Evolutionary conservation across 2,329 filamentous ascomycete genomes (phyloP).

Genomic region (Fusarium sp.): DNA sequence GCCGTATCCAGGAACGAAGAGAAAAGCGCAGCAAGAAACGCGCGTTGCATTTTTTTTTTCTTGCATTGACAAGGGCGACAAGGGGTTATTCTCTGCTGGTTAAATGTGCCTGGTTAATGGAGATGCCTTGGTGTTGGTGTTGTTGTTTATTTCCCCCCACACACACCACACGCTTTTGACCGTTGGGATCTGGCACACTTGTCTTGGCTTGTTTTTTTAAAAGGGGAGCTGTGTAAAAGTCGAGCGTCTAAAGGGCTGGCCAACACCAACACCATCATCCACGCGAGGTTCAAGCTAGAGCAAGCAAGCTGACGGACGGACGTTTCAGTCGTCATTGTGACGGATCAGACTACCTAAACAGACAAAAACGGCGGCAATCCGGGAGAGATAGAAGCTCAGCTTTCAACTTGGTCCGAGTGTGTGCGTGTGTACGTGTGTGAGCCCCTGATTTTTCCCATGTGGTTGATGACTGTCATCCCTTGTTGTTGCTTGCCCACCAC

Average conservation of each 20-base stretch:
- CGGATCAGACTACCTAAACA: background rate
- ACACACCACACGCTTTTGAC: constrained; percentile 6
- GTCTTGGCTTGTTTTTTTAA: constrained; percentile 11
- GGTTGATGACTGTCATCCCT: constrained; percentile 2
- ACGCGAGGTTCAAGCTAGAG: background rate
- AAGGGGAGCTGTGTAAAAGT: constrained; percentile 16
- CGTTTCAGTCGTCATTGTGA: constrained; percentile 7
- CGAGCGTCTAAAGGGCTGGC: background rate
- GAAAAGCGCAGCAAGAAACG: background rate
- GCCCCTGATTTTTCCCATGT: constrained; percentile 26
- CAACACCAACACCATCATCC: background rate
- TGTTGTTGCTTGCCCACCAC: constrained; percentile 9
- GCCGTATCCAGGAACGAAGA: constrained; percentile 20
- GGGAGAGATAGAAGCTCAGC: background rate
- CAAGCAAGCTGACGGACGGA: background rate
- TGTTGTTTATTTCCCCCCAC: constrained; percentile 7
- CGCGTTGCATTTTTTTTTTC: background rate
- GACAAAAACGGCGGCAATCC: background rate
- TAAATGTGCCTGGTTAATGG: background rate
- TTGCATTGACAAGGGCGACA: background rate
- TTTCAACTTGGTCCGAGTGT: background rate
- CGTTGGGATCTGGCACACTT: constrained; percentile 24
- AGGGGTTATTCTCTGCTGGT: background rate
- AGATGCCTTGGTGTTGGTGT: background rate
- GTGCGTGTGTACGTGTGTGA: background rate